Base-by-base conservation (phyloP, 768 basidiomycete species). In the Termitomyces sp. region DNA sequence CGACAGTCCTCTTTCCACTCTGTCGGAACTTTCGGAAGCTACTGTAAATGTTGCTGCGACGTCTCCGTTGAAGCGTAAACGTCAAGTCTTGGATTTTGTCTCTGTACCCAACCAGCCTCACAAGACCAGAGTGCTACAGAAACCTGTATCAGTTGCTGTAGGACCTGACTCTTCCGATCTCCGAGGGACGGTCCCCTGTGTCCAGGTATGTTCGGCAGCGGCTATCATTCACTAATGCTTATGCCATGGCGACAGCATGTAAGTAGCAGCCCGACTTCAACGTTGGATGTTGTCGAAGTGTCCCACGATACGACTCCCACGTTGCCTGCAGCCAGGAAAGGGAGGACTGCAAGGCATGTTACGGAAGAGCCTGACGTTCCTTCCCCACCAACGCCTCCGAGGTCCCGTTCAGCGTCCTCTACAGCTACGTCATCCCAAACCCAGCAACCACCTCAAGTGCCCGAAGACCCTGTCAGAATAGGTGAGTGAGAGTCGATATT, bases 31-130 rank as follows among this genome's bases (percentile, higher is more conserved):
- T 13, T 26, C 40, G 12, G n/a, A 53, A 42, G 3, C 8, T 53
- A 12, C n/a, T 7, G 7, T 26, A 26, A 52, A 26, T 7, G 26
- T 4, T 18, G 14, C 20, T 22, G 16, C 14, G 16, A 10, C 40
- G 8, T 24, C 45, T 40, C 7, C 43, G 12, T 49, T 22, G 22
- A 61, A 63, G 49, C 62, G 60, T 26, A 65, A 63, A 51, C 57
- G 62, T 24, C 28, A 49, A 5, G n/a, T 63, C 4, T 18, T 65
- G 9, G 62, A 65, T 38, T 61, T 30, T 45, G 53, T 65, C 38
- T 58, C 53, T 8, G 38, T 65, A 14, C 59, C 60, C 20, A 28
- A 20, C n/a, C 38, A n/a, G 26, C 38, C 36, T 6, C 28, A 52
- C 10, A 36, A 36, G 35, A 36, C 24, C 22, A 18, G 16, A 38